phyloP scores from a whole-genome alignment of 345 rosid species.

The Gossypium anomalum region DNA sequence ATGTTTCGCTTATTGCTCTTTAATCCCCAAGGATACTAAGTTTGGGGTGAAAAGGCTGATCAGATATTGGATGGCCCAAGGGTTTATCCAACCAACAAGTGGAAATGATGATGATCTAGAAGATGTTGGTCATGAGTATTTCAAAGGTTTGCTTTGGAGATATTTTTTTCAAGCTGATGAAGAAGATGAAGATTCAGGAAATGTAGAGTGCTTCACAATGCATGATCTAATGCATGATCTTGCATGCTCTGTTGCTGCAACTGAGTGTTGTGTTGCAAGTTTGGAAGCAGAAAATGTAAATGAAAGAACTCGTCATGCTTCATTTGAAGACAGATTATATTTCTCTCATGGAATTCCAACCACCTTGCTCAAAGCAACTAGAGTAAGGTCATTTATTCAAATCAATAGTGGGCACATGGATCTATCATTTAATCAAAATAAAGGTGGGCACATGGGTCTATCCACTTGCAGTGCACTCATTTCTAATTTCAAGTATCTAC shows the following conservation, averaged over 20 bases:
- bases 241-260: neutral
- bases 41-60: neutral
- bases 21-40: neutral
- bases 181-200: neutral
- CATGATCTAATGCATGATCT: no score
- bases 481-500: neutral
- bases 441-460: neutral
- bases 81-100: neutral
- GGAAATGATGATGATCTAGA: neutral
- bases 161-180: neutral
- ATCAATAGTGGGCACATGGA: no score
- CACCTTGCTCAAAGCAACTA: neutral
- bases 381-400: neutral
- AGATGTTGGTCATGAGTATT: neutral
- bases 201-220: neutral
- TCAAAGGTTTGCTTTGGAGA: neutral
- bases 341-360: neutral
- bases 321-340: neutral
- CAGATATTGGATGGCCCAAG: neutral
- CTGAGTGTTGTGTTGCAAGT: neutral
- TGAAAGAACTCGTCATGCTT: neutral
- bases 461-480: neutral
- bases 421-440: neutral
- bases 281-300: neutral
- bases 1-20: neutral